A percentile compares a stretch with the other conserved stretches of the same genome.
These are phyloP conservation scores for Arabidopsis hybrid DNA, from an alignment of 441 rosid species.

Conservation along the genomic window DNA sequence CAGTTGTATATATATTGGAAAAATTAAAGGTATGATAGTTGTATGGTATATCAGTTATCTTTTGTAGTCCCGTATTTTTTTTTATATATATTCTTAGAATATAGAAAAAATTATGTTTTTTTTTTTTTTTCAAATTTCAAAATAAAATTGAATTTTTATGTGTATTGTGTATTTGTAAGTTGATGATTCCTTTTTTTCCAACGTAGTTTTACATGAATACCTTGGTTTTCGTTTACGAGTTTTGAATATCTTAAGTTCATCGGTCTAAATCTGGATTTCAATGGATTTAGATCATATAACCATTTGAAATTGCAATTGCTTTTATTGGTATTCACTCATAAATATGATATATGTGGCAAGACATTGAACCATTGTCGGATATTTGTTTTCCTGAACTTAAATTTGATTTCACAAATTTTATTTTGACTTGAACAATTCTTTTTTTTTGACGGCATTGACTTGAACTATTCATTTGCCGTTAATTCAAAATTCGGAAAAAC, in stretches of 20 bases:
- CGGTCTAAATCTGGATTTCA: neutral
- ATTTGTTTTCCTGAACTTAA: neutral
- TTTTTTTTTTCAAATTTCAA: too few relatives aligned
- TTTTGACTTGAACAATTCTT: too few relatives aligned
- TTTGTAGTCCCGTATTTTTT: neutral
- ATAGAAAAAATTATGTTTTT: too few relatives aligned
- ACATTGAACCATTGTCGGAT: neutral
- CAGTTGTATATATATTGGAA: neutral
- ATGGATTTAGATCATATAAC: neutral
- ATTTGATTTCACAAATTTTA: neutral
- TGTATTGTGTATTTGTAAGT: neutral
- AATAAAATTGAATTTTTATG: too few relatives aligned
- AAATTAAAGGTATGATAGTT: neutral
- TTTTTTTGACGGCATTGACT: too few relatives aligned
- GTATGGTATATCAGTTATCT: too few relatives aligned
- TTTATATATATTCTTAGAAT: neutral
- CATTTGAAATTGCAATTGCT: neutral
- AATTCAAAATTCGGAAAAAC: neutral
- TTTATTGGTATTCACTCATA: neutral
- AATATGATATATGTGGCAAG: neutral
- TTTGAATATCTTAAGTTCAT: neutral
- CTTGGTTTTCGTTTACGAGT: neutral
- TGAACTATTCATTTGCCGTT: neutral
- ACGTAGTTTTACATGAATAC: neutral
- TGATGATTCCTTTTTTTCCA: neutral